Evolutionary conservation across 2,329 filamentous ascomycete species (phyloP), one percentile per base, ranked within the genome.

Genomic region (Apiospora kogelbergensis): DNA sequence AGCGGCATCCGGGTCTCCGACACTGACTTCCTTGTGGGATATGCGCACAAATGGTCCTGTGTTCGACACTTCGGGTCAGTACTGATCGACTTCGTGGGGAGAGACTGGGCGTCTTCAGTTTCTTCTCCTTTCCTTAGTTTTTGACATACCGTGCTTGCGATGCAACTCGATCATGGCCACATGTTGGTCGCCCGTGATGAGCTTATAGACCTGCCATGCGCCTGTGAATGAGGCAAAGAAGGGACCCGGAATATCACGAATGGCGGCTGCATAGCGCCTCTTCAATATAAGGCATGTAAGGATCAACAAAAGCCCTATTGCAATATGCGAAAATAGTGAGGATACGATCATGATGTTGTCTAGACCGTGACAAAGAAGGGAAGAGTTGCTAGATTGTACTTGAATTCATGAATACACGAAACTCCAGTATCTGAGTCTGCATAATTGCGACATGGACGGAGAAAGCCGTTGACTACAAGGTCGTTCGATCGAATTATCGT

Each of bases 1-100:
- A n/a, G 82, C 74, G n/a, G 78, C 81, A 69, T 82, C 78, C 6
- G 81, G 78, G 71, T 84, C 77, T 66, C 78, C 78, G 40, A 83
- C 74, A 68, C 80, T 82, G 69, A 84, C 68, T 64, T 69, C 68
- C 66, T 82, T 80, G 46, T 78, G 74, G 24, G 75, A 74, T 42
- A 83, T 81, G 13, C 82, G 81, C 63, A 84, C 79, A 70, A 83
- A 82, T 37, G 77, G 71, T 5, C 80, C 76, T 81, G 57, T 17
- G 15, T 64, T 48, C 74, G 11, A 41, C 15, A 17, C 13, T 60
- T 1, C 17, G 5, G 6, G 3, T 53, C 24, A 53, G 46, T 30
- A 13, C 5, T 17, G 4, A 1, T 30, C 6, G n/a, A n/a, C n/a
- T 30, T 13, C 15, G 1, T 4, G 2, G 2, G 4, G 6, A 6